Conservation (phyloP, 441 rosid genomes). For the Mallotus japonicus region DNA sequence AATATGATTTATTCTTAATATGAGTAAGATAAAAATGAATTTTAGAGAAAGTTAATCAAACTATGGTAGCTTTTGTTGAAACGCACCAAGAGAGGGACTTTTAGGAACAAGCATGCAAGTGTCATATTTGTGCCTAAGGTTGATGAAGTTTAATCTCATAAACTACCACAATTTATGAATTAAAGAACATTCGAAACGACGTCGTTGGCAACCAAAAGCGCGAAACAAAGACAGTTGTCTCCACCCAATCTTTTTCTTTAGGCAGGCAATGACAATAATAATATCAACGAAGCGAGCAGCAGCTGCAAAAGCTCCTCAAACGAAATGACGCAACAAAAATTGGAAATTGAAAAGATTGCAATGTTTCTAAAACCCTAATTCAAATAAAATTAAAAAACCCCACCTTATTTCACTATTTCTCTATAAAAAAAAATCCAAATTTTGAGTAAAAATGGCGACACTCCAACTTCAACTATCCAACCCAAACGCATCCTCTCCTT, state of each 20-base stretch:
- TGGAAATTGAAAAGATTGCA: neutral
- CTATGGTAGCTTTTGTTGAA: too few relatives aligned
- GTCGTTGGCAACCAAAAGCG: neutral
- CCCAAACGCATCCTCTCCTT: slow-evolving; percentile 35
- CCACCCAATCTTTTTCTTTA: neutral
- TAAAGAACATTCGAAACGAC: neutral
- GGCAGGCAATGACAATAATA: too few relatives aligned
- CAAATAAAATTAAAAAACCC: neutral
- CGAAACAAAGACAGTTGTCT: too few relatives aligned
- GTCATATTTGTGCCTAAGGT: too few relatives aligned
- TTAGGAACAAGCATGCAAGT: too few relatives aligned
- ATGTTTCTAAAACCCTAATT: slow-evolving; percentile 13
- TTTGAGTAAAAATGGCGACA: slow-evolving; percentile 43
- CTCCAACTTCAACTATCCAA: slow-evolving; percentile 47
- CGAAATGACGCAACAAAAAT: neutral
- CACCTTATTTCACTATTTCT: neutral
- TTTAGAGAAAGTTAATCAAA: too few relatives aligned
- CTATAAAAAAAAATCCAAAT: neutral
- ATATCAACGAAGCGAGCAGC: neutral
- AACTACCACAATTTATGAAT: too few relatives aligned
- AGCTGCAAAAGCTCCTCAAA: neutral
- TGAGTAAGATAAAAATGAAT: too few relatives aligned
- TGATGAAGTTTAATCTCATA: too few relatives aligned
- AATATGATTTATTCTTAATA: too few relatives aligned
- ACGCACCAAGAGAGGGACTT: too few relatives aligned